Evolutionary conservation across 2,329 filamentous ascomycete species (phyloP), one percentile per base, ranked within the genome.

Genomic region (Fonsecaea erecta): DNA sequence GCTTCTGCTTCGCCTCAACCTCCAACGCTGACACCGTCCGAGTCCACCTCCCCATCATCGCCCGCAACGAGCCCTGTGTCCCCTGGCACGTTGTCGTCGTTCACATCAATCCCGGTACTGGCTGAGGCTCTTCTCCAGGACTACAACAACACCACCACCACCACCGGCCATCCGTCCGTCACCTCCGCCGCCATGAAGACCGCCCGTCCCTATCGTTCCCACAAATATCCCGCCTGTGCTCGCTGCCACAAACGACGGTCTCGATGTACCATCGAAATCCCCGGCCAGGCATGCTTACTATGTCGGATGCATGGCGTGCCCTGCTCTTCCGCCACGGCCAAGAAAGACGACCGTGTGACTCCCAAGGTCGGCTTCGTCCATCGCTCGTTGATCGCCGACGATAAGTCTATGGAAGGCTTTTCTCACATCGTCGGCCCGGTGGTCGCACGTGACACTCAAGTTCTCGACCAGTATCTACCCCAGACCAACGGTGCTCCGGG

Each of bases 161-260:
- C n/a, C n/a, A n/a, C n/a, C n/a, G n/a, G n/a, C n/a, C 34, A 61
- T 12, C 37, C 32, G 35, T 34, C 46, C 57, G 18, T 21, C 21
- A 60, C 40, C 32, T 34, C 46, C 57, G 18, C n/a, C 21, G 57
- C 40, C 32, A 69, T 64, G 64, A 61, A 64, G n/a, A 66, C 63
- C 40, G 59, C 79, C 57, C 80, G 86, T 52, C 86, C 86, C 2
- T 88, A 88, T 72, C 79, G 86, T 65, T 88, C 86, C 7, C 86
- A 88, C 75, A 82, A 86, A 66, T 82, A 84, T 43, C 85, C 86
- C 56, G 86, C 86, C 8, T 88, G 86, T 75, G 77, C 85, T 59
- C 77, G 85, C 14, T 89, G 86, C 71, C 81, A 86, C 60, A 82
- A 82, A 65, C 82, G 86, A 65, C 88, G 88, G 73, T 86, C 85